Evolutionary conservation across 805 yeast genomes (phyloP), one percentile per base, ranked within the genome.

Genomic region (Metschnikowia picachoensis): DNA sequence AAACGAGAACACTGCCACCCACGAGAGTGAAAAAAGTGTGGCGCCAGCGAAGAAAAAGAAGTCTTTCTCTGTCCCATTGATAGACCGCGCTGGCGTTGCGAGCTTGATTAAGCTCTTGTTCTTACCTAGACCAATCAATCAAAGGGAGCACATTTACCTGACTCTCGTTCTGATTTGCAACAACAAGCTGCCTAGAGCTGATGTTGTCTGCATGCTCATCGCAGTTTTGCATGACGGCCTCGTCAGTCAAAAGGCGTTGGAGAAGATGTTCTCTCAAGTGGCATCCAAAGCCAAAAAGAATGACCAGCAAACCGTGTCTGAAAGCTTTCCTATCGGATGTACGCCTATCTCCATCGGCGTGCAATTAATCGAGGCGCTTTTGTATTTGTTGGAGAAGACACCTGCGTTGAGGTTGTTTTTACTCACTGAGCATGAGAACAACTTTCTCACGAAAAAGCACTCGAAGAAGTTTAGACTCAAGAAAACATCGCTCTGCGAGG

Each of bases 181-280:
- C 50, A 88, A 83, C 64, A 86, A 86, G 61, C 95, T 85, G 52
- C 85, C 87, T 6, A 69, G 97, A 44, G 67, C 79, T 9, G 97
- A 91, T 52, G 76, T 88, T 13, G 72, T 90, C 60, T 81, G 85
- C 36, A 66, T 85, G 46, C 59, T 90, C 35, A 62, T 90, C 35
- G 79, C 83, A 14, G 75, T 90, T 37, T 66, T 91, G 31, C 84
- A 83, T 47, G 96, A 90, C 50, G 95, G 94, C n/a, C 68, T 84
- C 6, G 57, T 60, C 2, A 84, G 79, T 54, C 83, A 80, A 44
- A 73, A 70, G 14, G 64, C 87, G 0, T 64, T 87, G 37, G 90
- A 85, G 53, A 76, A 70, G 51, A 75, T 81, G 5, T 91, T 82
- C 61, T 61, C 69, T 30, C 80, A 80, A 47, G 65, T 87, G 7